Percentiles rank a stretch among this genome's conserved stretches.
These are phyloP conservation scores for Protomyces inundatus DNA, from an alignment of 1,139 yeast genomes.

Conservation along the genomic window DNA sequence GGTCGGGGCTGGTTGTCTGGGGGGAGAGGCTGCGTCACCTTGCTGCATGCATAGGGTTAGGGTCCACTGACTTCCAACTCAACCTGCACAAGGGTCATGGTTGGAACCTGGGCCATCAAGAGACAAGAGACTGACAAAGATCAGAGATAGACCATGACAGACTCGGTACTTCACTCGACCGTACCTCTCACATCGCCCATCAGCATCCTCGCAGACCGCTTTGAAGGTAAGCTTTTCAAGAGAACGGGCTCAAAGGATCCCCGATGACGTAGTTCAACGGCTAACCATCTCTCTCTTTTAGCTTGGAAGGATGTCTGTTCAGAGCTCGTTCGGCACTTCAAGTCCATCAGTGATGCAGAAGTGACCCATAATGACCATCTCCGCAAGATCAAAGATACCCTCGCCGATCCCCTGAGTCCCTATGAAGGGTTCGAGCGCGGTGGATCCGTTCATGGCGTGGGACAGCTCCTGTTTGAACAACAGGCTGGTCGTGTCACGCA, in stretches of 20 bases:
- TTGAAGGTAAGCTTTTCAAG: background rate
- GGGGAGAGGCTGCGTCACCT: background rate
- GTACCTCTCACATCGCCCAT: conserved; percentile 14
- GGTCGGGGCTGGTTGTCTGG: background rate
- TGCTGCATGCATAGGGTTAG: background rate
- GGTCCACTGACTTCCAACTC: background rate
- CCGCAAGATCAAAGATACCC: conserved; percentile 11
- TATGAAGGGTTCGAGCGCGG: conserved; percentile 15
- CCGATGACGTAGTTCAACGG: background rate
- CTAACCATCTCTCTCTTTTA: background rate
- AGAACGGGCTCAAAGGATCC: background rate
- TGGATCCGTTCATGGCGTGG: conserved; percentile 17
- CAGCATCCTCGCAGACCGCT: conserved; percentile 3
- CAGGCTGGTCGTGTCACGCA: conserved; percentile 14
- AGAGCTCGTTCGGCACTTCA: conserved; percentile 1
- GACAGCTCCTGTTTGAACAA: conserved; percentile 10
- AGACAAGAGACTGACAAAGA: no score
- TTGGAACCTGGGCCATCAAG: no score
- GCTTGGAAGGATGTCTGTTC: conserved; percentile 18
- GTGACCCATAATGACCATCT: conserved; percentile 13
- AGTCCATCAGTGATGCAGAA: conserved; percentile 13
- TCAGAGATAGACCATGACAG: background rate
- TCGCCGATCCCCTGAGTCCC: conserved; percentile 9
- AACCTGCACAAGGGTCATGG: no score
- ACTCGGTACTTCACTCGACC: conserved; percentile 1